Evolutionary conservation across 23 red algal species (phyloP).

Genomic region (Cyanidioschyzon merolae): DNA sequence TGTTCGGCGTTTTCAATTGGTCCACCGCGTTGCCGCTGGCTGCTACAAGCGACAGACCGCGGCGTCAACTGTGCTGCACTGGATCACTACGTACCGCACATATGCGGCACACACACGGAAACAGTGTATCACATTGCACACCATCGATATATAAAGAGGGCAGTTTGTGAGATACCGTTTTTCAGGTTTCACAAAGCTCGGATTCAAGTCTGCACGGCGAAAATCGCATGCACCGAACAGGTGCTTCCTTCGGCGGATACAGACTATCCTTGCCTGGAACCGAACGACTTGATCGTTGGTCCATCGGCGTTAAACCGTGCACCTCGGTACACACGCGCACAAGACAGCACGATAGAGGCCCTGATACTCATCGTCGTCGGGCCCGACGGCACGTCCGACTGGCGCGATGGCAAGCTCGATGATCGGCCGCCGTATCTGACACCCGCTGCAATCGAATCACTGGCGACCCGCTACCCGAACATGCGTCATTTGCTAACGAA

Average conservation of each 20-base stretch:
- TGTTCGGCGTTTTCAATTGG: not conserved
- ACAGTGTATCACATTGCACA: conserved; percentile 1
- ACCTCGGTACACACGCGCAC: not conserved
- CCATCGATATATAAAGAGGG: not conserved
- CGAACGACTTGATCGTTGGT: not conserved
- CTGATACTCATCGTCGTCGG: not conserved
- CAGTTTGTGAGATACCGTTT: not conserved
- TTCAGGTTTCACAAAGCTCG: not conserved
- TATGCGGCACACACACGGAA: conserved; percentile 9
- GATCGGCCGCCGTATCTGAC: not conserved
- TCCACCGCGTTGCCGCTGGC: not conserved
- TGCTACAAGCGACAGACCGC: not conserved
- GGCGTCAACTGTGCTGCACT: conserved; percentile 8
- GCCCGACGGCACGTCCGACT: not conserved
- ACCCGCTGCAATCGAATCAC: not conserved
- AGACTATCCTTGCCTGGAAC: not conserved
- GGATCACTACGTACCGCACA: not conserved
- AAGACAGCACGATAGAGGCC: not conserved
- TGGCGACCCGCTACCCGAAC: not conserved
- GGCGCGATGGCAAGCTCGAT: not conserved
- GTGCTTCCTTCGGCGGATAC: not conserved
- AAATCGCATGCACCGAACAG: not conserved
- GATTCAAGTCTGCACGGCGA: not conserved
- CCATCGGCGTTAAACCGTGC: not conserved
- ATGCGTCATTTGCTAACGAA: conserved; percentile 9